Base-by-base conservation (phyloP, 306 rosid genomes). In the Mucuna pruriens region DNA sequence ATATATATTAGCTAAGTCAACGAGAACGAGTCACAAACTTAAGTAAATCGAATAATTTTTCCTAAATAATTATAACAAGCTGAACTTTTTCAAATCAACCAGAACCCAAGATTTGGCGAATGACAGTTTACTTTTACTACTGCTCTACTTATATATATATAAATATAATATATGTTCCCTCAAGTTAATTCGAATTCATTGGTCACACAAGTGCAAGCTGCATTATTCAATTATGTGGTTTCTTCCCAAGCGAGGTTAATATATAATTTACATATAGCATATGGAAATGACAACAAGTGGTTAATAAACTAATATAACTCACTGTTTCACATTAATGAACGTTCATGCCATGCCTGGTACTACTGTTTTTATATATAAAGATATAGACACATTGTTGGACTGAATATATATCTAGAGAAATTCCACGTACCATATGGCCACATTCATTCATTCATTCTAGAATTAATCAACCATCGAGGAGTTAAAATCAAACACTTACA, bases 351-450 rank as follows among this genome's bases (percentile, higher is more conserved):
- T 38, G 10, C 31, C n/a, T n/a, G n/a, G n/a, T n/a, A n/a, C n/a
- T n/a, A 12, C 25, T 23, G 20, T 12, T 34, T 16, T 45, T 46
- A 11, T 67, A 7, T 9, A 17, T 17, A 33, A 17, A 36, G 9
- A 22, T 39, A 25, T 61, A 12, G 6, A 17, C 13, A 36, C 36
- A 42, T 67, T 38, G 13, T 45, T 46, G 42, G 45, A 46, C 10
- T 26, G 17, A 13, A 78, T 80, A 67, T 25, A 57, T 23, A 23
- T 77, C 92, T 79, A 83, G 90, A 87, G 57, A 71, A 75, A 66
- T 82, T 84, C 84, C 79, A 60, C n/a, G n/a, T n/a, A n/a, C 45
- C 40, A 4, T 67, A 9, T 66, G 25, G 15, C 65, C 83, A 71
- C 31, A 13, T 78, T 16, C 22, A 66, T 64, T 2, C 61, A n/a